These are phyloP conservation scores for Diospyros lotus DNA, from an alignment of 148 eudicot genomes.

Conservation along the genomic window DNA sequence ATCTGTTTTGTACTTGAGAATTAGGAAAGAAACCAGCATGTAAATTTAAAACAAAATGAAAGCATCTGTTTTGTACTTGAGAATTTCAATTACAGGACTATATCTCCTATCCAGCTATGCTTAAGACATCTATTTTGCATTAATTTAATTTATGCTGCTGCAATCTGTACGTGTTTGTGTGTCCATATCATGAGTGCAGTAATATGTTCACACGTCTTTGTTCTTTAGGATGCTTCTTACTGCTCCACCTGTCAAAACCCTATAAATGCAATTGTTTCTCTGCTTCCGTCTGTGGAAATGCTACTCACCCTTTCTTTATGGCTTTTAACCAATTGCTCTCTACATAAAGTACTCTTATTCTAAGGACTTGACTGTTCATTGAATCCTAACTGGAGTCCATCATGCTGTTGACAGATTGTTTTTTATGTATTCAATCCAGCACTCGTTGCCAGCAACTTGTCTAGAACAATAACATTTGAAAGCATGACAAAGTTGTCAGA, in stretches of 20 bases:
- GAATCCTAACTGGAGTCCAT: conserved; percentile 5
- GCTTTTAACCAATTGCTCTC: neutral
- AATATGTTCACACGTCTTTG: neutral
- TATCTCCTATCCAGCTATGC: neutral
- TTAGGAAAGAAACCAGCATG: too few species aligned
- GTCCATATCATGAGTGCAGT: neutral
- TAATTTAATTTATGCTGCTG: neutral
- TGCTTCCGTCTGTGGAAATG: neutral
- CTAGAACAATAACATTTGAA: conserved; percentile 42
- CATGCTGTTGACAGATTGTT: conserved; percentile 33
- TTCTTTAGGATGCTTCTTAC: conserved; percentile 4
- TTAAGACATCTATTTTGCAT: neutral
- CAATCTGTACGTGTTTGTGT: neutral
- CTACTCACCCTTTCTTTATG: neutral
- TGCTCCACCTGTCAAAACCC: neutral
- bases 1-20: too few species aligned
- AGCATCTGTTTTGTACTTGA: too few species aligned
- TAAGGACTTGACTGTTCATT: conserved; percentile 1
- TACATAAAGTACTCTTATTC: neutral
- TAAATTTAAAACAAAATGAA: too few species aligned
- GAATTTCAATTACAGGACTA: neutral
- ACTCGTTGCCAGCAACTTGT: conserved; percentile 41
- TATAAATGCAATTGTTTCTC: neutral
- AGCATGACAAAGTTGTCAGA: conserved; percentile 47
- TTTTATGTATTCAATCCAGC: conserved; percentile 56